Evolutionary conservation across 306 rosid genomes (phyloP).

Genomic region (Sicyos edulis): DNA sequence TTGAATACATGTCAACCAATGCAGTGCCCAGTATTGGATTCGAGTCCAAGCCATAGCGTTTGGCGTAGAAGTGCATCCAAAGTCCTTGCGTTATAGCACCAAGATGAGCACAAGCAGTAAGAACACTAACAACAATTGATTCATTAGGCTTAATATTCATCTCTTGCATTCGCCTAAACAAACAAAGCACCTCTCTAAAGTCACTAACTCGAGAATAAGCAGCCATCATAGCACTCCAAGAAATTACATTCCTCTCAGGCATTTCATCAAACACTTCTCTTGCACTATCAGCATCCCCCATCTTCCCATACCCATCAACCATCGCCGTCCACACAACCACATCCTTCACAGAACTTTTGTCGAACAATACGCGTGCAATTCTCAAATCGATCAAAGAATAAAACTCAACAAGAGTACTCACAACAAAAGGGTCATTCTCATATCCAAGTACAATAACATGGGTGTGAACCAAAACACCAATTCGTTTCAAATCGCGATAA

Average conservation of each 20-base stretch:
- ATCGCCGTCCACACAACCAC: slow-evolving; percentile 79
- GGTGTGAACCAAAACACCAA: slow-evolving; percentile 54
- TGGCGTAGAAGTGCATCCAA: slow-evolving; percentile 41
- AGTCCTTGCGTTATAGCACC: slow-evolving; percentile 39
- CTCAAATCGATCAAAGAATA: slow-evolving; percentile 34
- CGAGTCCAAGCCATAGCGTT: slow-evolving; percentile 25
- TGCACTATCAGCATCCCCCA: slow-evolving; percentile 51
- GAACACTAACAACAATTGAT: slow-evolving; percentile 37
- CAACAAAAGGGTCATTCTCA: slow-evolving; percentile 48
- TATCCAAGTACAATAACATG: slow-evolving; percentile 52
- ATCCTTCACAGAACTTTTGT: slow-evolving; percentile 39
- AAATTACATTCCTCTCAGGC: slow-evolving; percentile 58
- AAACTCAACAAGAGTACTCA: slow-evolving; percentile 47
- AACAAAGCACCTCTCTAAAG: slow-evolving; percentile 35
- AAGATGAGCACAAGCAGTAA: slow-evolving; percentile 41
- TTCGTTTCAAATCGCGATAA: slow-evolving; percentile 3
- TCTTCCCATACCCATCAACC: slow-evolving; percentile 74
- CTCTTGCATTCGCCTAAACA: slow-evolving; percentile 41
- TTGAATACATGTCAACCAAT: slow-evolving; percentile 49
- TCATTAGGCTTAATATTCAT: slow-evolving; percentile 31
- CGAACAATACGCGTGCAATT: slow-evolving; percentile 46
- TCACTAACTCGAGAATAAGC: slow-evolving; percentile 35
- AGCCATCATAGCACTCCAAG: slow-evolving; percentile 56
- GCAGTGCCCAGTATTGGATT: slow-evolving; percentile 58
- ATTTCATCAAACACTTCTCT: slow-evolving; percentile 54